phyloP scores from a whole-genome alignment of 2,329 filamentous ascomycete genomes.

The Ceratocystis cacaofunesta region DNA sequence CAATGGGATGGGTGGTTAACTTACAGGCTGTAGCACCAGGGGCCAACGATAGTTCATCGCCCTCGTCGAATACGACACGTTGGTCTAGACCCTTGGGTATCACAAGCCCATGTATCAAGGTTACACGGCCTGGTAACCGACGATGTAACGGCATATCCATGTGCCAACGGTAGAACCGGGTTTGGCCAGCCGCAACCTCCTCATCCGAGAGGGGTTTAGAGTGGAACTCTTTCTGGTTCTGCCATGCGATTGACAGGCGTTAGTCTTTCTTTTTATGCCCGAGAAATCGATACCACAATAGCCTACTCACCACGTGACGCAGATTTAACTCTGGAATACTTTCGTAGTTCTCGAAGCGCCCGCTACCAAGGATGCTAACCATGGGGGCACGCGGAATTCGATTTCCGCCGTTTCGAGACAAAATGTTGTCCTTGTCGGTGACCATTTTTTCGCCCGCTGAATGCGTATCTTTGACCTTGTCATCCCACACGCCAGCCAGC shows the following conservation, averaged over 20 bases:
- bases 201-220: constrained; percentile 10
- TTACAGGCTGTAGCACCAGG: constrained; percentile 14
- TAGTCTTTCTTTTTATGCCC: no score
- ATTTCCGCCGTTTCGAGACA: constrained; percentile 14
- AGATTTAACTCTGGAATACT: constrained; percentile 11
- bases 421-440: constrained; percentile 15
- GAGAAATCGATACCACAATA: not conserved
- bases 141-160: constrained; percentile 16
- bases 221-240: constrained; percentile 17
- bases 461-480: constrained; percentile 14
- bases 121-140: constrained; percentile 15
- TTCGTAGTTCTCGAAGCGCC: constrained; percentile 13
- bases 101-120: constrained; percentile 14
- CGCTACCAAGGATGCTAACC: constrained; percentile 15
- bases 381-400: constrained; percentile 15
- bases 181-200: constrained; percentile 14
- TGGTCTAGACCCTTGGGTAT: constrained; percentile 12
- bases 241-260: not conserved
- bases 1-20: not conserved
- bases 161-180: constrained; percentile 16
- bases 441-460: constrained; percentile 17
- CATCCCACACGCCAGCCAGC: constrained; percentile 15
- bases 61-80: constrained; percentile 12
- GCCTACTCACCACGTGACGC: constrained; percentile 13
- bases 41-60: constrained; percentile 2